phyloP scores from a whole-genome alignment of 202 grass and related monocot species.

The Thinopyrum obtusiflorum region DNA sequence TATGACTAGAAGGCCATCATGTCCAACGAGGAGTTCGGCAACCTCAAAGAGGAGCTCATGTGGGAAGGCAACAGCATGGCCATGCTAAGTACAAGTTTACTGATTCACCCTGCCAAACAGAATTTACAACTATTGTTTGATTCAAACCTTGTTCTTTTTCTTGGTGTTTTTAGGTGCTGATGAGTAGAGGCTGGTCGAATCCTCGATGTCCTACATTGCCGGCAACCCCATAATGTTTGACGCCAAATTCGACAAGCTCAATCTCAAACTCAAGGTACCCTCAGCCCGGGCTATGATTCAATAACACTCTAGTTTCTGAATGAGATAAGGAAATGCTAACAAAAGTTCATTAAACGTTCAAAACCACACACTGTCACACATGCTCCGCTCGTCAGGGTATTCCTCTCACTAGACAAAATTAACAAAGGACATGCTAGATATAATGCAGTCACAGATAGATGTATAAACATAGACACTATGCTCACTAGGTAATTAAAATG shows the following conservation, averaged over 20 bases:
- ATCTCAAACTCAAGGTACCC: conserved; percentile 68
- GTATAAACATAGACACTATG: too few relatives aligned
- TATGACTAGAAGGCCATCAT: conserved; percentile 82
- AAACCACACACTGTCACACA: too few relatives aligned
- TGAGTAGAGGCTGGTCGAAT: too few relatives aligned
- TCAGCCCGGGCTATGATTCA: background rate
- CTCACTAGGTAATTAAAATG: too few relatives aligned
- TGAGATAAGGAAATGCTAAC: too few relatives aligned
- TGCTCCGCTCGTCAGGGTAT: too few relatives aligned
- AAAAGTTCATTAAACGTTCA: too few relatives aligned
- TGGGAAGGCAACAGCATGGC: conserved; percentile 97
- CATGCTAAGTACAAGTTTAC: conserved; percentile 59
- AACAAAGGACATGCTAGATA: background rate
- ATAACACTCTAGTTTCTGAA: background rate
- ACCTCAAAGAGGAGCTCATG: conserved; percentile 98
- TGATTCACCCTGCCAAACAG: too few relatives aligned
- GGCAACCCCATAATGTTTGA: conserved; percentile 39
- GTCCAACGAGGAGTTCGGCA: conserved; percentile 96
- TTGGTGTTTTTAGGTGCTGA: too few relatives aligned
- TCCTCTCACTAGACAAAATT: background rate
- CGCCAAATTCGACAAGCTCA: conserved; percentile 80
- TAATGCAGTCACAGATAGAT: background rate
- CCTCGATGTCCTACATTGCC: too few relatives aligned
- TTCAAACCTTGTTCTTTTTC: too few relatives aligned
- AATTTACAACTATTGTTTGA: too few relatives aligned